Conservation (phyloP, 495 filamentous ascomycete species). For the Neurospora cerealis region DNA sequence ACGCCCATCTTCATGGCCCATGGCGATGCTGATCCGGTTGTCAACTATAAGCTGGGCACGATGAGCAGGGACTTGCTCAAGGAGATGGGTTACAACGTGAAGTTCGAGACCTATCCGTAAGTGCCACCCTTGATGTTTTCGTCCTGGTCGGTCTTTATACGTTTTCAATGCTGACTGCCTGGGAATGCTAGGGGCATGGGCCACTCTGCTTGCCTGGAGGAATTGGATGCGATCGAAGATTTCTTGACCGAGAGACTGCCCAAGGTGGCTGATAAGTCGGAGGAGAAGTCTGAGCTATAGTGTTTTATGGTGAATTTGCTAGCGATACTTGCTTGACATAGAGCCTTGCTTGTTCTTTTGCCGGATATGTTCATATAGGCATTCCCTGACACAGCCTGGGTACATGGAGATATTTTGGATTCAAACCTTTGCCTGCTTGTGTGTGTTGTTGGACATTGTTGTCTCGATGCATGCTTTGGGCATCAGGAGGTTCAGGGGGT, state of each 20-base stretch:
- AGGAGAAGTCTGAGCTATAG: conserved; percentile 34
- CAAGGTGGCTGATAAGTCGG: conserved; percentile 34
- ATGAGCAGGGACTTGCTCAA: conserved; percentile 52
- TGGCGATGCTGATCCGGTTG: conserved; percentile 61
- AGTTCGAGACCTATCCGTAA: conserved; percentile 66
- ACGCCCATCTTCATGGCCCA: conserved; percentile 87
- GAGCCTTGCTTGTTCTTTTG: neutral
- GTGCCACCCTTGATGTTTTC: conserved; percentile 17
- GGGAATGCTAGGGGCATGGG: conserved; percentile 43
- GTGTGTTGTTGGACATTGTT: neutral
- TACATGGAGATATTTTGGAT: neutral
- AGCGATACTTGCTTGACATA: neutral
- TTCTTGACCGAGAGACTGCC: conserved; percentile 61
- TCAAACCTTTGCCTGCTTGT: neutral
- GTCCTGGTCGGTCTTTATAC: neutral
- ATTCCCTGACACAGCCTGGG: neutral
- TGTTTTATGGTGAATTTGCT: neutral
- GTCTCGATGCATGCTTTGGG: neutral
- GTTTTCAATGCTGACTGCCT: conserved; percentile 4
- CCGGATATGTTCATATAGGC: neutral
- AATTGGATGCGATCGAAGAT: conserved; percentile 75
- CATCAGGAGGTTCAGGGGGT: neutral
- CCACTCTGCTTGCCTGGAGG: conserved; percentile 67
- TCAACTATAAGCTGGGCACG: conserved; percentile 58
- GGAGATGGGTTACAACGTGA: conserved; percentile 57